Conservation (phyloP, 2,329 filamentous ascomycete genomes). For the Aspergillus fumigatiaffinis region DNA sequence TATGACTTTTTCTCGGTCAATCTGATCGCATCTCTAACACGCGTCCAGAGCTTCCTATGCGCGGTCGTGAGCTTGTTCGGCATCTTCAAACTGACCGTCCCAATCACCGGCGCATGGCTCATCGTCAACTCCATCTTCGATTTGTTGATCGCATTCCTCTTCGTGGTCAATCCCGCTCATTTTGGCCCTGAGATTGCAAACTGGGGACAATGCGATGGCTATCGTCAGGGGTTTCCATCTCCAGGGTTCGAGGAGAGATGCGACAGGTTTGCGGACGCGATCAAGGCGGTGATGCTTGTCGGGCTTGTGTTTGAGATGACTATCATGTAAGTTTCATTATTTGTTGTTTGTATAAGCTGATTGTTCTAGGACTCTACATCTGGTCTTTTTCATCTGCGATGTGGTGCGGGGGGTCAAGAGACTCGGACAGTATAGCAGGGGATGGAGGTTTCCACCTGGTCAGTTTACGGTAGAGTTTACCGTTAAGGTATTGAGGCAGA, state of each 20-base stretch:
- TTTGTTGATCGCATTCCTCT: neutral
- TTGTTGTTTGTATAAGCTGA: neutral
- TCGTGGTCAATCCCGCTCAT: neutral
- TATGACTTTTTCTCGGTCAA: neutral
- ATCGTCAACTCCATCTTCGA: neutral
- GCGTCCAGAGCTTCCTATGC: neutral
- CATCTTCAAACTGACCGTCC: neutral
- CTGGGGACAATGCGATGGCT: neutral
- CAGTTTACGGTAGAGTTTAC: neutral
- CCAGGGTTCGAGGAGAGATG: neutral
- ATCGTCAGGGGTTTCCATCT: neutral
- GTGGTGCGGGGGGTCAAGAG: neutral
- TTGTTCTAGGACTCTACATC: neutral
- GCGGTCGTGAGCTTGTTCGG: neutral
- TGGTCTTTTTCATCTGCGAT: neutral
- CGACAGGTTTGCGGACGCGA: neutral
- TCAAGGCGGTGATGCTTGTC: neutral
- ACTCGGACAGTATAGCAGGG: neutral
- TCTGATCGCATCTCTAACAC: neutral
- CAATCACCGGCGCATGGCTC: neutral
- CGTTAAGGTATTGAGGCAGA: neutral
- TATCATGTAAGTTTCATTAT: neutral
- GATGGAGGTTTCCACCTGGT: neutral
- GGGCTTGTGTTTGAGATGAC: neutral
- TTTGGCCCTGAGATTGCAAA: rapidly evolving